Conservation (phyloP, 108 stramenopile species). For the Nannochloropsis gaditana region DNA sequence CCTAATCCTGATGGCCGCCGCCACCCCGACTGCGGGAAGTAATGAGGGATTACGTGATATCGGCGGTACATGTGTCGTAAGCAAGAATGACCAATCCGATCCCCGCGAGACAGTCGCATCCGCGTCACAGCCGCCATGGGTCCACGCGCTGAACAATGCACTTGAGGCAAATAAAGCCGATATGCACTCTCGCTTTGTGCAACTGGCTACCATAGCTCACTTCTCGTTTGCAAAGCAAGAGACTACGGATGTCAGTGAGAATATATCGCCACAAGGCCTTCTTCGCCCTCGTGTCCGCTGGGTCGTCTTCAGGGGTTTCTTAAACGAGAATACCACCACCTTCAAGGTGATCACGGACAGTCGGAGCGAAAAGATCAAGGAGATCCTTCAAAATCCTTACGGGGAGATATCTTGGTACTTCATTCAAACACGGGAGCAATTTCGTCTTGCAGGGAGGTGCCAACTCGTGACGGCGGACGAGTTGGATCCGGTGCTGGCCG, state of each 20-base stretch:
- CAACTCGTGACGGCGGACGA: neutral
- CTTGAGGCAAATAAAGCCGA: neutral
- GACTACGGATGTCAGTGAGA: neutral
- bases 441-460: neutral
- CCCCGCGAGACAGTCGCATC: neutral
- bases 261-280: neutral
- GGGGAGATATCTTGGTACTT: neutral
- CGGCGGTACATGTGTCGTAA: neutral
- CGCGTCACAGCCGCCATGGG: neutral
- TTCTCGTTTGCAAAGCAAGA: neutral
- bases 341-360: neutral
- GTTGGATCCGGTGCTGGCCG: neutral
- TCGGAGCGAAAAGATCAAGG: constrained; percentile 12
- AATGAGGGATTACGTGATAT: neutral
- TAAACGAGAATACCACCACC: neutral
- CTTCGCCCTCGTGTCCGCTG: neutral
- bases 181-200: constrained; percentile 3
- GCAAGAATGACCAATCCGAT: neutral
- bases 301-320: constrained; percentile 12
- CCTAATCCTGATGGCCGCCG: neutral
- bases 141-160: neutral
- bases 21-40: neutral
- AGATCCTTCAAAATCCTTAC: neutral
- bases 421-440: neutral
- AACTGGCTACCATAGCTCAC: neutral